Evolutionary conservation across 257 asterid species (phyloP).

Genomic region (Nicotiana sylvestris): DNA sequence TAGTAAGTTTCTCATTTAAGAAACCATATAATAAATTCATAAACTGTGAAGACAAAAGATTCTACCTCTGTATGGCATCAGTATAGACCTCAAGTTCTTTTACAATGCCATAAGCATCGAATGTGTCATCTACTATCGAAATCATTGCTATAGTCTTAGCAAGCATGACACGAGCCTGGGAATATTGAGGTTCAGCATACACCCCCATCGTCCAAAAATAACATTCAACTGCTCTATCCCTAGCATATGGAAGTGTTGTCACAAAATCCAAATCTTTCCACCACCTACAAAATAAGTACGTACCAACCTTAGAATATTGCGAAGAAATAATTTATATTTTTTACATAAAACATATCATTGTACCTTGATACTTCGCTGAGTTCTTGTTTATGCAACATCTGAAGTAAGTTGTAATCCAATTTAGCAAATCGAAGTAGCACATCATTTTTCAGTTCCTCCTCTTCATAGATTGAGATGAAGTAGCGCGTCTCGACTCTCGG

Average conservation of each 20-base stretch:
- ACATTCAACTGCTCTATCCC: conserved; percentile 23
- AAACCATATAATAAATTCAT: not conserved
- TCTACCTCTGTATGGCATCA: conserved; percentile 11
- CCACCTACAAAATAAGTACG: conserved; percentile 10
- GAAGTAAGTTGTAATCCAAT: conserved; percentile 28
- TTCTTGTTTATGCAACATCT: conserved; percentile 29
- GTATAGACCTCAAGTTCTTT: conserved; percentile 14
- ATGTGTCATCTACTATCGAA: conserved; percentile 23
- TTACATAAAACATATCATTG: not conserved
- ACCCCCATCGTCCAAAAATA: conserved; percentile 24
- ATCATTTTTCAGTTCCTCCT: conserved; percentile 16
- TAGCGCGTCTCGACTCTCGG: conserved; percentile 30
- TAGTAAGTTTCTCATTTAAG: not conserved
- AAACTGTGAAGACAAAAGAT: not conserved
- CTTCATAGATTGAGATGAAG: conserved; percentile 23
- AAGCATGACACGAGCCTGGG: conserved; percentile 14
- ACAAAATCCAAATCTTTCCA: conserved; percentile 15
- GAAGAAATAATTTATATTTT: not conserved
- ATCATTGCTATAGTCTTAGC: conserved; percentile 7
- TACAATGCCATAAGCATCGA: conserved; percentile 21
- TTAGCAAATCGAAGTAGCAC: conserved; percentile 26
- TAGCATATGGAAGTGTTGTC: conserved; percentile 19
- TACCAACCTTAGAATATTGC: not conserved
- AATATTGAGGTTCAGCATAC: conserved; percentile 17
- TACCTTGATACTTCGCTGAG: conserved; percentile 32